A percentile compares a stretch with the other conserved stretches of the same genome.
Evolutionary conservation across 2,329 filamentous ascomycete species (phyloP).

Genomic region (Teratosphaeria zuluensis): DNA sequence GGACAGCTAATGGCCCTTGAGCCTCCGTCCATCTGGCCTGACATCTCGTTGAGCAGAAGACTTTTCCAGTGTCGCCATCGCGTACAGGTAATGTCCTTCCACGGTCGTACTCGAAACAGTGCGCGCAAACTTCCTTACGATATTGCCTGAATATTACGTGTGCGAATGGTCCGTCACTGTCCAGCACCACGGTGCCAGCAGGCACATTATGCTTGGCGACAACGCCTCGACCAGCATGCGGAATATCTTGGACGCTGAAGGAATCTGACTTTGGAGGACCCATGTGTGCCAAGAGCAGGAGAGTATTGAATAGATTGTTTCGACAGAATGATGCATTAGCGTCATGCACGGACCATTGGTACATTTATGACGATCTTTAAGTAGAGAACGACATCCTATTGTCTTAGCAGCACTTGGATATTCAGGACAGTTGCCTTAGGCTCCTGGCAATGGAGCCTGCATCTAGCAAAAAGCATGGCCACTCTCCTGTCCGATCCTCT

Average conservation of each 20-base stretch:
- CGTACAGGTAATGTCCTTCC: conserved; percentile 33
- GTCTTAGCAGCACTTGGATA: too few relatives aligned
- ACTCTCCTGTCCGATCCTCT: too few relatives aligned
- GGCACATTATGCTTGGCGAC: conserved; percentile 30
- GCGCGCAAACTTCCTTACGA: conserved; percentile 39
- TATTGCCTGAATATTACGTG: conserved; percentile 37
- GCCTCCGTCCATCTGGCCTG: conserved; percentile 25
- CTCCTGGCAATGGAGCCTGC: too few relatives aligned
- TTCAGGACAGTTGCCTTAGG: too few relatives aligned
- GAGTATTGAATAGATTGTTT: not conserved
- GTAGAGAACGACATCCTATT: not conserved
- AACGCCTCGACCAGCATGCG: conserved; percentile 35
- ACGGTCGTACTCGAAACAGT: conserved; percentile 38
- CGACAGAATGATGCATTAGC: not conserved
- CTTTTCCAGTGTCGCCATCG: conserved; percentile 30
- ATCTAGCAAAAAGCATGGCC: too few relatives aligned
- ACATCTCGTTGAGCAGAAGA: conserved; percentile 34
- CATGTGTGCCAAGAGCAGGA: conserved; percentile 4
- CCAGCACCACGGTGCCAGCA: conserved; percentile 27
- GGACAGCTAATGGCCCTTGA: conserved; percentile 18
- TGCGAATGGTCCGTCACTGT: conserved; percentile 28
- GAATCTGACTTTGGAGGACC: conserved; percentile 11
- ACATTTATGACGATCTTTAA: not conserved
- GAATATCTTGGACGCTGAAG: conserved; percentile 33
- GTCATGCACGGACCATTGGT: not conserved